Base-by-base conservation (phyloP, 2,329 filamentous ascomycete genomes). In the Thelonectria rubi region DNA sequence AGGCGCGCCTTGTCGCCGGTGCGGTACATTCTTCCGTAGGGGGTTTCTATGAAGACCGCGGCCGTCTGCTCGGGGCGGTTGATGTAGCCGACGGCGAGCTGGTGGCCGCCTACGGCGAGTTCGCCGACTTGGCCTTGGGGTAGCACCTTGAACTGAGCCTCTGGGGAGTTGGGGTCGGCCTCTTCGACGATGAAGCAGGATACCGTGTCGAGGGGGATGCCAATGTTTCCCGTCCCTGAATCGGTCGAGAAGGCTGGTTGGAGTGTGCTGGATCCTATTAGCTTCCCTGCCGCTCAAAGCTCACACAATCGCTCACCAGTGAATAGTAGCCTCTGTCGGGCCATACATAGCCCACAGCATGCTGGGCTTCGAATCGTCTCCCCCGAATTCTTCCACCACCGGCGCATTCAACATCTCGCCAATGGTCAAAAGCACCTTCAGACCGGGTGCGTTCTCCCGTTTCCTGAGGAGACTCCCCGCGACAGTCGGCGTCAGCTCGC, bases 311-410 rank as follows among this genome's bases (percentile, higher is more conserved):
- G 66, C 78, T 76, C 72, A 84, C 83, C 86, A 97, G 74, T 97
- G 94, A 59, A 97, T 97, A 0, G 93, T 88, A 8, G 92, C 92
- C 78, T 97, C 94, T 0, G 94, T 97, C 1, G 94, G 94, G 0
- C 94, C 94, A 73, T 97, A 97, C 93, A 97, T 97, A 34, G 89
- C 94, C 85, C 92, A 94, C 1, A 97, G 81, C 45, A 97, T 88
- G 67, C 91, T 89, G 2, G 80, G 73, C 8, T 77, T 77, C 0
- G 72, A 72, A 0, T 75, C 71, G 10, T 80, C 78, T 2, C 86
- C 86, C 6, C 92, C 93, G 80, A 95, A 97, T 72, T 96, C 92
- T 37, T 86, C 79, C 20, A 97, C 83, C 2, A 97, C 89, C 9
- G 87, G 85, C 43, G 84, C 81, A 3, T 91, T 97, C 37, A 97